Percentiles rank a stretch among this genome's conserved stretches.
phyloP scores from a whole-genome alignment of 495 filamentous ascomycete genomes.

The Trichocladium antarcticum region DNA sequence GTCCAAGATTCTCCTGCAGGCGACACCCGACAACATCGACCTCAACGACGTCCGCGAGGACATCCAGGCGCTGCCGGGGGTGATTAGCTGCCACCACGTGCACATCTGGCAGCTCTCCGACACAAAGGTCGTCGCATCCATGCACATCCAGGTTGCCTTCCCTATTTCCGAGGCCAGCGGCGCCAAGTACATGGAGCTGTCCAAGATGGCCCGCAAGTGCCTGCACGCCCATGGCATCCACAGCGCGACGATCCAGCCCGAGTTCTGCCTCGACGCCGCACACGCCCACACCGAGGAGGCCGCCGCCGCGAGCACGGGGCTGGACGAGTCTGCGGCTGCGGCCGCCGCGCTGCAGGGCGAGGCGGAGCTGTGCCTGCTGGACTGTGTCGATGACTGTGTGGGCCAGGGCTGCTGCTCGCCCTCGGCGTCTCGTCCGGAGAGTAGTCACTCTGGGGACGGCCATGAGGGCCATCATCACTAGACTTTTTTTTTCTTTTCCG shows the following conservation, averaged over 20 bases:
- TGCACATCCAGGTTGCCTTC: slow-evolving; percentile 81
- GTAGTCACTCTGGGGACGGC: slow-evolving; percentile 13
- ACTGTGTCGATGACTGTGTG: slow-evolving; percentile 75
- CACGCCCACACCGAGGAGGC: slow-evolving; percentile 23
- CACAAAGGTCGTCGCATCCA: slow-evolving; percentile 78
- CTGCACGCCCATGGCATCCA: slow-evolving; percentile 94
- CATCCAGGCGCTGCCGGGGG: slow-evolving; percentile 70
- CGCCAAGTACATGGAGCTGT: slow-evolving; percentile 80
- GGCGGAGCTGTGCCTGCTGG: slow-evolving; percentile 60
- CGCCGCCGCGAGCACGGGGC: slow-evolving; percentile 23
- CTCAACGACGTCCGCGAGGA: slow-evolving; percentile 87
- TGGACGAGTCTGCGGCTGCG: slow-evolving; percentile 31
- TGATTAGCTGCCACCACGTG: slow-evolving; percentile 83
- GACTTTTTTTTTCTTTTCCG: neutral
- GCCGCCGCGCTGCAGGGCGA: slow-evolving; percentile 43
- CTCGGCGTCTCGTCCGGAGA: slow-evolving; percentile 18
- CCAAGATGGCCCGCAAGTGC: slow-evolving; percentile 65
- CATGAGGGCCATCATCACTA: neutral
- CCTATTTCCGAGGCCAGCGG: slow-evolving; percentile 57
- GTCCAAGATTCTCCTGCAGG: slow-evolving; percentile 88
- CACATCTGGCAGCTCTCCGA: slow-evolving; percentile 97
- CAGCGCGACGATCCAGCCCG: slow-evolving; percentile 95
- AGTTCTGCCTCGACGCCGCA: slow-evolving; percentile 59
- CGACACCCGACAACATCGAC: slow-evolving; percentile 74
- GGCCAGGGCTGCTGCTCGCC: slow-evolving; percentile 58